A percentile compares a stretch with the other conserved stretches of the same genome.
These are phyloP conservation scores for Pseudocercospora pini-densiflorae DNA, from an alignment of 2,329 filamentous ascomycete genomes.

Conservation along the genomic window DNA sequence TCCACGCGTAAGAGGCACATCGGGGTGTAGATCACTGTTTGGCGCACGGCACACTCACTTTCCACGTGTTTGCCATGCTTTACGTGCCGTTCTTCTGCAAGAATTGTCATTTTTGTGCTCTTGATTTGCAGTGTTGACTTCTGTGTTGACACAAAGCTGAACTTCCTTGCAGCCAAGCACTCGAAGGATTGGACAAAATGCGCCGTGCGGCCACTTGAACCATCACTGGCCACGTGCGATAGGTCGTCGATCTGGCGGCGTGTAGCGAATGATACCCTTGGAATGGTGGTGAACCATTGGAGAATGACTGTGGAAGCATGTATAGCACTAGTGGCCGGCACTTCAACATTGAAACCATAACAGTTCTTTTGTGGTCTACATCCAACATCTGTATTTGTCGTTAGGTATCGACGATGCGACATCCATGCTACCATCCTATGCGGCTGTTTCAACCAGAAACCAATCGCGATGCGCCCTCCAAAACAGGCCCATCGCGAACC, in stretches of 20 bases:
- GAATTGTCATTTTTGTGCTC: neutral
- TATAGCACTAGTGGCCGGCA: neutral
- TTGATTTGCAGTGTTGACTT: neutral
- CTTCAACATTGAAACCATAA: conserved; percentile 3
- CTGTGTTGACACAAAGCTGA: neutral
- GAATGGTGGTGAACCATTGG: neutral
- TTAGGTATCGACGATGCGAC: neutral
- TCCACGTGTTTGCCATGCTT: conserved; percentile 6
- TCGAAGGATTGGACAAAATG: conserved; percentile 7
- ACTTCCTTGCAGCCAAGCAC: neutral
- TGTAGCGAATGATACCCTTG: neutral
- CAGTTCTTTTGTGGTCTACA: conserved; percentile 2
- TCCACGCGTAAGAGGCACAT: neutral
- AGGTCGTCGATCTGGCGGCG: conserved; percentile 7
- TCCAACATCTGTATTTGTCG: neutral
- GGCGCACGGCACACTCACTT: conserved; percentile 5
- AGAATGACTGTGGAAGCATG: neutral
- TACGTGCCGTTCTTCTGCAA: neutral
- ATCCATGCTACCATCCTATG: neutral
- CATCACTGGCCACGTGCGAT: neutral
- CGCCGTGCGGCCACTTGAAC: neutral
- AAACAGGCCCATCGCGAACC: neutral
- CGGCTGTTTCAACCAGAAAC: neutral
- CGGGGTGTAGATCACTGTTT: conserved; percentile 8
- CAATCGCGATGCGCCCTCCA: neutral